Base-by-base conservation (phyloP, 2,329 filamentous ascomycete genomes). In the Cercospora sp. region DNA sequence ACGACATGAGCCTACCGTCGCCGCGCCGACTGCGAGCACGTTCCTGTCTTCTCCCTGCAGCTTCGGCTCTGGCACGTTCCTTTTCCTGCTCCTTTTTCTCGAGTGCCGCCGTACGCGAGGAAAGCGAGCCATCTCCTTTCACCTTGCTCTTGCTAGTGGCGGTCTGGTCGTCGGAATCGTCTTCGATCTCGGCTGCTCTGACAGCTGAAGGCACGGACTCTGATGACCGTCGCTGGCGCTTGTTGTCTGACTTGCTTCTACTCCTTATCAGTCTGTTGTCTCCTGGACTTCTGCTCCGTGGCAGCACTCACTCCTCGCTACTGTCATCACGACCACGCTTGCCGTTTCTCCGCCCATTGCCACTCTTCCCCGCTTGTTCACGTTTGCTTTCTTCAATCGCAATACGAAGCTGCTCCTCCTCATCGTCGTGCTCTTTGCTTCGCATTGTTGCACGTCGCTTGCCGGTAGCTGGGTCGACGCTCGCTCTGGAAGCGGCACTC, bases 361-460 rank as follows among this genome's bases (percentile, higher is more conserved):
- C 84, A 39, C 90, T 77, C 36, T 84, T 83, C 12, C 83, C 80
- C 59, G 85, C 83, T 10, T 86, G 88, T 53, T 96, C 92, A 76
- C 92, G 90, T 81, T 94, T 97, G 83, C 95, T 99, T 69, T 96
- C 94, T 79, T 98, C 94, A 74, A 99, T 93, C 31, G 94, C 95
- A 72, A 91, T 88, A 64, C 93, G 88, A 45, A 99, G 80, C 75
- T 94, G 90, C 78, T 96, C 93, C 74, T 96, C 94, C 80, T 99
- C 95, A 72, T 98, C 94, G 75, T 98, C 98, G 23, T 93, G 94
- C 51, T 94, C 94, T 70, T 94, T 89, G 78, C 95, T 99, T 77
- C 98, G 97, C 93, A 98, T 97, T 6, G 95, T 99, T 20, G 93
- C 97, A 30, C 95, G 88, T 68, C 95, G 88, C 79, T 97, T 98